Evolutionary conservation across 768 basidiomycete species (phyloP).

Genomic region (Panaeolus papilionaceus): DNA sequence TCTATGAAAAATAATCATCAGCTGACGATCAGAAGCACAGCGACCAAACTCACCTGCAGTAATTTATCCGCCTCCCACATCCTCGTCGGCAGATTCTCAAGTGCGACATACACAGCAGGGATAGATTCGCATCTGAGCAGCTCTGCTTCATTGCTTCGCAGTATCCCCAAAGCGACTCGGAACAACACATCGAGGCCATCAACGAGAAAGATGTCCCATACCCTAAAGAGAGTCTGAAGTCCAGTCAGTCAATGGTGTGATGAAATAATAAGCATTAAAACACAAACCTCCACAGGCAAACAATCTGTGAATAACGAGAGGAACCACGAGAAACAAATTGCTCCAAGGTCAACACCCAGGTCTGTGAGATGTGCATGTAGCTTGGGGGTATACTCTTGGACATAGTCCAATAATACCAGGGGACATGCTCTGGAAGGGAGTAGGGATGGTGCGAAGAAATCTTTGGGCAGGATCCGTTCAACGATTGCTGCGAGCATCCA

Average conservation of each 20-base stretch:
- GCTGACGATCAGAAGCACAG: neutral
- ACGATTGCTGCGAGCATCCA: constrained; percentile 93
- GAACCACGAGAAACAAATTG: constrained; percentile 99
- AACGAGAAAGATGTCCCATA: constrained; percentile 96
- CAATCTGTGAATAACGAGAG: constrained; percentile 96
- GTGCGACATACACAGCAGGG: constrained; percentile 85
- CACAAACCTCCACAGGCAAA: constrained; percentile 86
- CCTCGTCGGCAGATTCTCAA: constrained; percentile 89
- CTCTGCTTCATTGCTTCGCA: constrained; percentile 84
- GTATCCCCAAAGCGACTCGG: constrained; percentile 86
- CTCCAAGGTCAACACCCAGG: constrained; percentile 88
- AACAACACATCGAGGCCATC: constrained; percentile 93
- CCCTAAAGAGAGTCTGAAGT: constrained; percentile 84
- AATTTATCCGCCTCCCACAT: constrained; percentile 95
- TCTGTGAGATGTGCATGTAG: constrained; percentile 76
- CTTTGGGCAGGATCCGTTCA: constrained; percentile 86
- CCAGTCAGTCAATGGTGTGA: constrained; percentile 15
- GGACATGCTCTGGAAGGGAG: constrained; percentile 95
- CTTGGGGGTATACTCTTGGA: constrained; percentile 78
- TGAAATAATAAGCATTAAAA: neutral
- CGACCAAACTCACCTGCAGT: constrained; percentile 68
- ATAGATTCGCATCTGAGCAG: constrained; percentile 85
- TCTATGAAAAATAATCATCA: constrained; percentile 35
- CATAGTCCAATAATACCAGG: constrained; percentile 86
- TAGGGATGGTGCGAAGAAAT: constrained; percentile 93